These are phyloP conservation scores for Gymnopilus junonius DNA, from an alignment of 768 basidiomycete genomes.

Conservation along the genomic window DNA sequence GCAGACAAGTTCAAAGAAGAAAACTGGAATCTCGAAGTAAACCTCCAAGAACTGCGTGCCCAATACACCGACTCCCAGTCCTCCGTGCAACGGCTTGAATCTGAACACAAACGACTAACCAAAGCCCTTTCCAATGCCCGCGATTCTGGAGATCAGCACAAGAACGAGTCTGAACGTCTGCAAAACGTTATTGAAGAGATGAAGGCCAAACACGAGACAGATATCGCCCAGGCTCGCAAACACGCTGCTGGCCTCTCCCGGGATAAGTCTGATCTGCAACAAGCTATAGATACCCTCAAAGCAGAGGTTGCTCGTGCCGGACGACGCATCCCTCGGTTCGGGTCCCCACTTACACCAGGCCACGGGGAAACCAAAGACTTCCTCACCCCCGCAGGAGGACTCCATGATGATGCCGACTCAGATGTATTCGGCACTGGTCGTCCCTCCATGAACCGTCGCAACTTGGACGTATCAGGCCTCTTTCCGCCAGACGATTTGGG, in stretches of 20 bases:
- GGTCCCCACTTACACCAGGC: constrained; percentile 76
- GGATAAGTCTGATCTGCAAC: constrained; percentile 92
- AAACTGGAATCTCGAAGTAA: constrained; percentile 98
- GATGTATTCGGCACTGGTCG: constrained; percentile 72
- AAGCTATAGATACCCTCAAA: constrained; percentile 76
- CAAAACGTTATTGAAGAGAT: constrained; percentile 67
- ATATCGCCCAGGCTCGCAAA: constrained; percentile 89
- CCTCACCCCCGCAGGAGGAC: constrained; percentile 56
- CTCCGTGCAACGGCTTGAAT: constrained; percentile 70
- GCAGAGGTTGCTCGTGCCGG: constrained; percentile 70
- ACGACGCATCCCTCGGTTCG: constrained; percentile 64
- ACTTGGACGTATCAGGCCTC: constrained; percentile 46
- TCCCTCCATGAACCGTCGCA: constrained; percentile 65
- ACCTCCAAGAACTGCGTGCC: constrained; percentile 81
- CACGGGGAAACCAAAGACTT: constrained; percentile 47
- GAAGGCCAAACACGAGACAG: constrained; percentile 92
- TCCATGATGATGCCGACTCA: constrained; percentile 54
- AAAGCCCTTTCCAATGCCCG: constrained; percentile 74
- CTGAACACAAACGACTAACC: constrained; percentile 82
- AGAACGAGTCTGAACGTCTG: constrained; percentile 83
- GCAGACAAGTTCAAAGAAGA: constrained; percentile 96
- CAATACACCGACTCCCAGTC: constrained; percentile 71
- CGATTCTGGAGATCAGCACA: constrained; percentile 81
- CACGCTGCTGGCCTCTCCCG: constrained; percentile 85
- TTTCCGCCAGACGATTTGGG: constrained; percentile 46